These are phyloP conservation scores for Gastrolobium bilobum DNA, from an alignment of 306 rosid genomes.

Conservation along the genomic window DNA sequence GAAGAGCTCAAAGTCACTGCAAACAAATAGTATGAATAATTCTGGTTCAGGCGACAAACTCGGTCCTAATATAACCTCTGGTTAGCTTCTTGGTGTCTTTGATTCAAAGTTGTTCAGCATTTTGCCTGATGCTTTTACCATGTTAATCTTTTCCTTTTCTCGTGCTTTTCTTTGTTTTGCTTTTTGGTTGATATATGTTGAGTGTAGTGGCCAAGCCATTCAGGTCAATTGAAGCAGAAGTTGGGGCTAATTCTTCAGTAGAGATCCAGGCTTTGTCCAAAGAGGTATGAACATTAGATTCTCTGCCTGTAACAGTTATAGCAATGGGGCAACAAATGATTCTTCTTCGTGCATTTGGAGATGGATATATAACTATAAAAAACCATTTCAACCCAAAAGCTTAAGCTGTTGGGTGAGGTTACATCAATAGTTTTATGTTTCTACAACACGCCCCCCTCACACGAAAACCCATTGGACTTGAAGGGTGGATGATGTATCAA, in stretches of 20 bases:
- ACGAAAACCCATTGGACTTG: too few relatives aligned
- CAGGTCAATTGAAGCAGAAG: conserved; percentile 57
- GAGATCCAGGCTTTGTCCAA: conserved; percentile 75
- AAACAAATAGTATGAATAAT: conserved; percentile 37
- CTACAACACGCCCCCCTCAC: too few relatives aligned
- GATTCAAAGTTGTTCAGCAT: conserved; percentile 23
- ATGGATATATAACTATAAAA: background rate
- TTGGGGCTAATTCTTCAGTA: conserved; percentile 56
- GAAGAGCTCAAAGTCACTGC: conserved; percentile 72
- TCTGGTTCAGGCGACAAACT: conserved; percentile 48
- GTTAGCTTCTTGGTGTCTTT: conserved; percentile 43
- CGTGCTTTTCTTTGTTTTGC: background rate
- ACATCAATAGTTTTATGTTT: too few relatives aligned
- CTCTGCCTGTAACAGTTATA: conserved; percentile 13
- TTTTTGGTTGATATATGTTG: conserved; percentile 40
- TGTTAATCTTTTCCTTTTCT: conserved; percentile 6
- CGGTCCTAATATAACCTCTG: conserved; percentile 50
- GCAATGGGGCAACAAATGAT: conserved; percentile 1
- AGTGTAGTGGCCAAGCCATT: conserved; percentile 68
- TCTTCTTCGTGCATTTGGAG: background rate
- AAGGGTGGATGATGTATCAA: too few relatives aligned
- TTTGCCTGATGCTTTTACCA: conserved; percentile 40
- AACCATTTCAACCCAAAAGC: too few relatives aligned
- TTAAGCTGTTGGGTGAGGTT: too few relatives aligned
- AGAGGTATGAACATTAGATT: conserved; percentile 65